These are phyloP conservation scores for Blepharisma japonicum DNA, from an alignment of 73 alveolate species.

Conservation along the genomic window DNA sequence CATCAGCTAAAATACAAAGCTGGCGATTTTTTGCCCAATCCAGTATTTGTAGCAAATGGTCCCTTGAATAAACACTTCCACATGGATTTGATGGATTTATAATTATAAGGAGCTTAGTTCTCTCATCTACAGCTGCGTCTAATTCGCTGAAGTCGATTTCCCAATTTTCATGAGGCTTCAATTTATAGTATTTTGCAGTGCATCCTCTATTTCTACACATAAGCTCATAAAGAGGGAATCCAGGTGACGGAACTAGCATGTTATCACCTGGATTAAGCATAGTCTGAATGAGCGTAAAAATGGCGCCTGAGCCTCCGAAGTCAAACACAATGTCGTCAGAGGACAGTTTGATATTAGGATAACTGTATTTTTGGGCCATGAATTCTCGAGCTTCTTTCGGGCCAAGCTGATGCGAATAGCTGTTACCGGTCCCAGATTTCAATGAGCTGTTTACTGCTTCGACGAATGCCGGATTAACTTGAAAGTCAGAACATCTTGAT, in stretches of 20 bases:
- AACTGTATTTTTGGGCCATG: too few relatives aligned
- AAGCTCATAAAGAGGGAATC: not conserved
- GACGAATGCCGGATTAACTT: too few relatives aligned
- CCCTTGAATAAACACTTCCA: constrained; percentile 80
- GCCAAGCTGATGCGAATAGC: too few relatives aligned
- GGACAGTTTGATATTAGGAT: too few relatives aligned
- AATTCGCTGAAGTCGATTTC: not conserved
- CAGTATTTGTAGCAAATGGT: constrained; percentile 70
- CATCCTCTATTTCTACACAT: not conserved
- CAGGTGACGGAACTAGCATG: not conserved
- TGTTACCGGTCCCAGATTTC: too few relatives aligned
- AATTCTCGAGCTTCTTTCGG: too few relatives aligned
- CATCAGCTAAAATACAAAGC: constrained; percentile 93
- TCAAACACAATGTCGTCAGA: too few relatives aligned
- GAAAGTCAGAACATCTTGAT: too few relatives aligned
- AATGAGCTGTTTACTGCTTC: too few relatives aligned
- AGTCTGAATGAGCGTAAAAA: not conserved
- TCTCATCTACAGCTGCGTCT: not conserved
- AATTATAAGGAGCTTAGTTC: constrained; percentile 65
- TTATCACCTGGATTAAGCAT: not conserved
- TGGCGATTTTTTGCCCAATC: constrained; percentile 57
- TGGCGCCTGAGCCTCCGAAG: not conserved
- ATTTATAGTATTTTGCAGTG: not conserved
- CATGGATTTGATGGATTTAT: constrained; percentile 99
- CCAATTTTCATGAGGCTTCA: not conserved